Evolutionary conservation across 495 filamentous ascomycete species (phyloP).

Genomic region (Hypomontagnella submonticulosa): DNA sequence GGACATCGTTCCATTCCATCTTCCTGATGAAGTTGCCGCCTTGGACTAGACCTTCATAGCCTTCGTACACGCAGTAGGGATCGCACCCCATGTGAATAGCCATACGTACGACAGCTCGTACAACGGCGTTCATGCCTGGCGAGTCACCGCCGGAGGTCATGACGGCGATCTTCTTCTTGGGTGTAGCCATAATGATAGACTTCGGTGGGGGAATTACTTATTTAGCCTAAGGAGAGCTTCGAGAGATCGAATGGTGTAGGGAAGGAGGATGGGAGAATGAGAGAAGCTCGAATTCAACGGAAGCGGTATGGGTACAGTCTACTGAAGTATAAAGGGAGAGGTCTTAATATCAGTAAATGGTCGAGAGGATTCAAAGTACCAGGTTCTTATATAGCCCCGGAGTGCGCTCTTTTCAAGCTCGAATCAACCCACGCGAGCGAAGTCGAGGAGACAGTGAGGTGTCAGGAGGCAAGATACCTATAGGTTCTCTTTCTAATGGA

Average conservation of each 20-base stretch:
- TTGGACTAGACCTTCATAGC: slow-evolving; percentile 93
- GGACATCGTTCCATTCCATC: slow-evolving; percentile 93
- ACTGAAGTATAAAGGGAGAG: neutral
- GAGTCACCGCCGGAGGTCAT: slow-evolving; percentile 98
- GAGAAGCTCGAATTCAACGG: neutral
- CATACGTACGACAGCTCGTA: slow-evolving; percentile 94
- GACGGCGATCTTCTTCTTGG: slow-evolving; percentile 85
- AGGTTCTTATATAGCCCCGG: slow-evolving; percentile 8
- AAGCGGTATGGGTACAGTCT: neutral
- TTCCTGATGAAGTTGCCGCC: slow-evolving; percentile 88
- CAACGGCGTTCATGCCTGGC: slow-evolving; percentile 96
- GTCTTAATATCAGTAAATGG: slow-evolving; percentile 11
- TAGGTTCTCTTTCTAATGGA: neutral
- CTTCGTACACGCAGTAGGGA: slow-evolving; percentile 90
- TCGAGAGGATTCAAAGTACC: slow-evolving; percentile 7
- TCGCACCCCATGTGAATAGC: slow-evolving; percentile 87
- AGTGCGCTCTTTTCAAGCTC: slow-evolving; percentile 34
- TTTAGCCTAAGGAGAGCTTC: neutral
- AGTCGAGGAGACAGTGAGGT: slow-evolving; percentile 5
- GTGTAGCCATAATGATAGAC: slow-evolving; percentile 48
- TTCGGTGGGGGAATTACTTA: neutral
- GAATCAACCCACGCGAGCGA: slow-evolving; percentile 31
- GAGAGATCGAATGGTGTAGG: neutral
- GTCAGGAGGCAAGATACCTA: slow-evolving; percentile 24
- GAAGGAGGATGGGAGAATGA: slow-evolving; percentile 3